phyloP scores from a whole-genome alignment of 495 filamentous ascomycete species.

The Tirmania nivea region DNA sequence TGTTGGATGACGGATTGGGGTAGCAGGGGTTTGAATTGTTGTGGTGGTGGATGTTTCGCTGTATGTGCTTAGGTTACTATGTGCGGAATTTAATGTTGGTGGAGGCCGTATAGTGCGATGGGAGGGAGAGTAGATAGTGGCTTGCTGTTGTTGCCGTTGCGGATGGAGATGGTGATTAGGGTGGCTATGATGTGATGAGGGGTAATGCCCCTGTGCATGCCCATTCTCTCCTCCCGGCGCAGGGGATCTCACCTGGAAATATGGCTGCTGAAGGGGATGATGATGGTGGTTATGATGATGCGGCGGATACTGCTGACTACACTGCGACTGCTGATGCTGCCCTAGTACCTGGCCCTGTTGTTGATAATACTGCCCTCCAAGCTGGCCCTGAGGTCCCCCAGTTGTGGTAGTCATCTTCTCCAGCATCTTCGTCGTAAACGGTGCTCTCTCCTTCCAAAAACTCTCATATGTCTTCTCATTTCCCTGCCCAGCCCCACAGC shows the following conservation, averaged over 20 bases:
- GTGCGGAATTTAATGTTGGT: conserved; percentile 9
- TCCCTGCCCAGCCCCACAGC: conserved; percentile 1
- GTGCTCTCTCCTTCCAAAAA: conserved; percentile 24
- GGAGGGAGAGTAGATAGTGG: conserved; percentile 2
- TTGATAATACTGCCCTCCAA: not conserved
- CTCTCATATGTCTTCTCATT: conserved; percentile 20
- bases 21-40: conserved; percentile 13
- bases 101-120: conserved; percentile 3
- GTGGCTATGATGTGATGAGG: conserved; percentile 19
- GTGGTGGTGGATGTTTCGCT: conserved; percentile 15
- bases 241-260: not conserved
- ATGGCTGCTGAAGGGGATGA: conserved; percentile 6
- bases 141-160: conserved; percentile 4
- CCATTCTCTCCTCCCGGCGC: not conserved
- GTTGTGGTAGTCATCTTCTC: conserved; percentile 9
- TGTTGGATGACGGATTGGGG: conserved; percentile 5
- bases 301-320: conserved; percentile 13
- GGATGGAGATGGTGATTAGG: conserved; percentile 12
- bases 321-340: conserved; percentile 8
- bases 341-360: not conserved
- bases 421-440: conserved; percentile 18
- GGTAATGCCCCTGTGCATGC: conserved; percentile 11
- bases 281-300: conserved; percentile 1
- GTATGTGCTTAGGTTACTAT: conserved; percentile 16
- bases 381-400: not conserved